phyloP scores from a whole-genome alignment of 768 basidiomycete genomes.

The Tylopilus felleus region DNA sequence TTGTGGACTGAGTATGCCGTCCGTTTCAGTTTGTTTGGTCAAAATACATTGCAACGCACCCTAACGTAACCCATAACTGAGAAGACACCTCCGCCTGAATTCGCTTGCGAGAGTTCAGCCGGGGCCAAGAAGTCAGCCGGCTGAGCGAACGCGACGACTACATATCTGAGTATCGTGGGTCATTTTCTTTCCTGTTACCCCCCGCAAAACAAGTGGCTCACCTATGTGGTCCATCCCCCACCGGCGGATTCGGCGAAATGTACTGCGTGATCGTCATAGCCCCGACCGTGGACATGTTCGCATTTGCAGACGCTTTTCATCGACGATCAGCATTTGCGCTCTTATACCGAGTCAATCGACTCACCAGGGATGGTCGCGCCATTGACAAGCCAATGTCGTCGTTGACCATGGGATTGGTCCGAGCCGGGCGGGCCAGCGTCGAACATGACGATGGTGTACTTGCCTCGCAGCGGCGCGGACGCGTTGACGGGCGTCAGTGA shows the following conservation, averaged over 20 bases:
- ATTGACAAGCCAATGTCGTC: conserved; percentile 81
- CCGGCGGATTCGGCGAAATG: conserved; percentile 66
- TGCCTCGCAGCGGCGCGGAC: conserved; percentile 43
- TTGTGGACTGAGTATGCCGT: conserved; percentile 38
- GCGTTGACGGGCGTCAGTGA: conserved; percentile 49
- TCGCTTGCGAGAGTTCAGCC: conserved; percentile 46
- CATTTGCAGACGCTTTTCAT: conserved; percentile 21
- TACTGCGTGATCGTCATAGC: conserved; percentile 58
- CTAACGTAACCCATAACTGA: conserved; percentile 56
- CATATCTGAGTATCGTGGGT: conserved; percentile 48
- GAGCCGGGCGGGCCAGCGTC: conserved; percentile 70
- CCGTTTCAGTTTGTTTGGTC: background rate
- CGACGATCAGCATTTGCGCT: background rate
- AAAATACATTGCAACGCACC: conserved; percentile 30
- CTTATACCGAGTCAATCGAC: conserved; percentile 5
- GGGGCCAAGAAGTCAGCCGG: conserved; percentile 62
- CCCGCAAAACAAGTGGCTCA: conserved; percentile 22
- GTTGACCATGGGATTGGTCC: conserved; percentile 55
- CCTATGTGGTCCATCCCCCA: conserved; percentile 75
- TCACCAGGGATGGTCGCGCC: conserved; percentile 48
- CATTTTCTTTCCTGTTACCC: background rate
- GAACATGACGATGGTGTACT: conserved; percentile 69
- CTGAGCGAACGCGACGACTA: conserved; percentile 62
- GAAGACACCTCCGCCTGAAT: conserved; percentile 51
- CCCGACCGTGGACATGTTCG: conserved; percentile 40